Conservation (phyloP, 352 stramenopile genomes). For the Peronospora farinosa region DNA sequence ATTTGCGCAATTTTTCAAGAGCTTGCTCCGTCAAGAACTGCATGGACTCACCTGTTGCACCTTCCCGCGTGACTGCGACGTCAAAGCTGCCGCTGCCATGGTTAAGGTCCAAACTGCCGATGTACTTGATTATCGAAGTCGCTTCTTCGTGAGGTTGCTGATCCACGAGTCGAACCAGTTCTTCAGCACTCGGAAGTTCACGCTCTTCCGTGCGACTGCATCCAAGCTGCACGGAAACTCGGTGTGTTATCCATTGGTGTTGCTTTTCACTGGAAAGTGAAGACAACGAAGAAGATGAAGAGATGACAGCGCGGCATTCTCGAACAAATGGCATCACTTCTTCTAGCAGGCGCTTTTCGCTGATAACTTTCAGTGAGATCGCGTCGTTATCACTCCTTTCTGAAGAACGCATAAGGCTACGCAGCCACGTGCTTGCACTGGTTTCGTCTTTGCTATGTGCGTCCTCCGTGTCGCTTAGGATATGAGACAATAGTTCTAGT, state of each 20-base stretch:
- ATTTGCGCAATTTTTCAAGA: slow-evolving; percentile 37
- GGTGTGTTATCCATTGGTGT: slow-evolving; percentile 28
- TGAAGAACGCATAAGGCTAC: slow-evolving; percentile 5
- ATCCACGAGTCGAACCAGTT: slow-evolving; percentile 22
- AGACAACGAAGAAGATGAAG: slow-evolving; percentile 21
- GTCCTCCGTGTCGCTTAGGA: slow-evolving; percentile 10
- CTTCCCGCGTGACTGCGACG: neutral
- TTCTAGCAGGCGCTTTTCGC: slow-evolving; percentile 15
- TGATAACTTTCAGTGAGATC: neutral
- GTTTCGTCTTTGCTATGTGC: slow-evolving; percentile 3
- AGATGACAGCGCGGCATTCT: slow-evolving; percentile 22
- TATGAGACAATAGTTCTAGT: slow-evolving; percentile 21
- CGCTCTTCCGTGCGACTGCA: slow-evolving; percentile 15
- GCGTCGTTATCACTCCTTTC: neutral
- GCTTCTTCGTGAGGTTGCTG: slow-evolving; percentile 5
- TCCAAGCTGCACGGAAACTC: slow-evolving; percentile 26
- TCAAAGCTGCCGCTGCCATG: slow-evolving; percentile 6
- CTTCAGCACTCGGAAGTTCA: slow-evolving; percentile 18
- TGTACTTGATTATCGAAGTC: slow-evolving; percentile 33
- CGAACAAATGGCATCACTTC: slow-evolving; percentile 26
- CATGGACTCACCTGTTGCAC: slow-evolving; percentile 42
- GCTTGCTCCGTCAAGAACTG: slow-evolving; percentile 41
- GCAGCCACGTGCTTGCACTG: slow-evolving; percentile 12
- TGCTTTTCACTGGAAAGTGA: slow-evolving; percentile 26
- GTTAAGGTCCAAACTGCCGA: slow-evolving; percentile 29